A percentile compares a stretch with the other conserved stretches of the same genome.
Conservation (phyloP, 768 basidiomycete species). For the Lactifluus pinguis region DNA sequence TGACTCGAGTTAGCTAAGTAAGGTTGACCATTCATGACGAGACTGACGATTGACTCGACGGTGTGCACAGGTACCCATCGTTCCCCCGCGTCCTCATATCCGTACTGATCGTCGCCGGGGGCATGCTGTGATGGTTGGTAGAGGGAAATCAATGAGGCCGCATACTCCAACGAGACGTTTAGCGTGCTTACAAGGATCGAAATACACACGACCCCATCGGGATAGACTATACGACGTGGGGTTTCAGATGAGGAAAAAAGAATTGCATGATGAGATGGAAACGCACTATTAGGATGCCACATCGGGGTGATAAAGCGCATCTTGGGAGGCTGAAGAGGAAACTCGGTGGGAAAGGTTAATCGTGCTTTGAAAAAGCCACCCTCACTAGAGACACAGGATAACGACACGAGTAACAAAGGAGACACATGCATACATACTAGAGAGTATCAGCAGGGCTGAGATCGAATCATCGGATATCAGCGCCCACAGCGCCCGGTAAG, state of each 20-base stretch:
- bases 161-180: neutral
- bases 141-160: neutral
- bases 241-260: neutral
- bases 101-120: slow-evolving; percentile 93
- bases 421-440: slow-evolving; percentile 49
- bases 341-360: slow-evolving; percentile 83
- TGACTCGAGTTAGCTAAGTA: neutral
- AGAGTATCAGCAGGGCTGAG: slow-evolving; percentile 83
- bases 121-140: slow-evolving; percentile 51
- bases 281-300: slow-evolving; percentile 96
- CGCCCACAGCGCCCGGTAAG: neutral
- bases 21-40: neutral
- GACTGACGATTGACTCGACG: slow-evolving; percentile 85
- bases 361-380: slow-evolving; percentile 94
- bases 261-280: neutral
- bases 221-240: slow-evolving; percentile 55
- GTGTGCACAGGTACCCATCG: slow-evolving; percentile 97
- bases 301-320: slow-evolving; percentile 93
- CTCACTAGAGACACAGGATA: slow-evolving; percentile 49
- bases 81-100: slow-evolving; percentile 95
- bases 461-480: slow-evolving; percentile 21
- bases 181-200: slow-evolving; percentile 69
- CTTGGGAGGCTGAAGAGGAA: slow-evolving; percentile 86
- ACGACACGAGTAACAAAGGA: neutral
- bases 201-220: slow-evolving; percentile 89